Conservation (phyloP, 257 asterid species). For the Nicotiana tomentosiformis region DNA sequence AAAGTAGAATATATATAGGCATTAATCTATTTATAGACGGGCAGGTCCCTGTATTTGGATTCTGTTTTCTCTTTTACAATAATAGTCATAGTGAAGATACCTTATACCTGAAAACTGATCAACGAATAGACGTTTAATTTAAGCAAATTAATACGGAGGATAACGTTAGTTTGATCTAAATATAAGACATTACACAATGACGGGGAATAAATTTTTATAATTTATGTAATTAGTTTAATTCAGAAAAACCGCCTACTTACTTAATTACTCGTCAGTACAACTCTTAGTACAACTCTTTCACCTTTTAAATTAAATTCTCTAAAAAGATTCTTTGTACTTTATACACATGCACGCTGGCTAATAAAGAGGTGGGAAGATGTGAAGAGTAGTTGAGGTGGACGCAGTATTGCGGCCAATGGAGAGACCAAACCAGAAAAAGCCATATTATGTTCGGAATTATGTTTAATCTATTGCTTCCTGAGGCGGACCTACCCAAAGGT, state of each 20-base stretch:
- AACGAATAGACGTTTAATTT: background rate
- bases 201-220: no score
- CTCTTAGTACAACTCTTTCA: background rate
- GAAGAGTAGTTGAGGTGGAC: slow-evolving; percentile 23
- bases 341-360: slow-evolving; percentile 25
- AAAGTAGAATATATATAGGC: no score
- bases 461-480: background rate
- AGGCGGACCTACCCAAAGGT: no score
- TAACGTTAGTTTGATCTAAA: background rate
- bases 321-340: background rate
- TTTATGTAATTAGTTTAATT: no score
- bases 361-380: slow-evolving; percentile 30
- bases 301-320: background rate
- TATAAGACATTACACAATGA: background rate
- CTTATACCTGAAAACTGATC: background rate
- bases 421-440: background rate
- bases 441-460: background rate
- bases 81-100: background rate
- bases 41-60: background rate
- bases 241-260: no score
- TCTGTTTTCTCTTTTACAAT: background rate
- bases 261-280: background rate
- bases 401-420: slow-evolving; percentile 11
- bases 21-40: background rate
- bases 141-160: background rate